These are phyloP conservation scores for Melocanna baccifera DNA, from an alignment of 176 grass and related monocot genomes.

Conservation along the genomic window DNA sequence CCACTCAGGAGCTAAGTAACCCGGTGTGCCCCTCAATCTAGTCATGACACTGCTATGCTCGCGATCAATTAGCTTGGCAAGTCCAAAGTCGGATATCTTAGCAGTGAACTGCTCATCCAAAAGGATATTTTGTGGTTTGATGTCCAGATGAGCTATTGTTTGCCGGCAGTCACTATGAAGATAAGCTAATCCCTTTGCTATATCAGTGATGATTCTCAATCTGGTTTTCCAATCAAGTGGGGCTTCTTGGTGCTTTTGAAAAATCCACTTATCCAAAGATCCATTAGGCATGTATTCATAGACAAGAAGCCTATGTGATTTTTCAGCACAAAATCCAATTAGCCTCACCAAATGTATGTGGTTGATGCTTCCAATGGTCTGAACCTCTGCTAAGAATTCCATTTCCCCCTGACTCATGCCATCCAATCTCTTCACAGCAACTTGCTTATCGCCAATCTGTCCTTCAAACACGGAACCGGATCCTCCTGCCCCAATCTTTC, in stretches of 20 bases:
- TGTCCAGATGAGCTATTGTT: constrained; percentile 58
- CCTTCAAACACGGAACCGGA: constrained; percentile 59
- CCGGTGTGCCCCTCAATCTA: constrained; percentile 48
- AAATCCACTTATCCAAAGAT: constrained; percentile 73
- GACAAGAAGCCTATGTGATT: constrained; percentile 45
- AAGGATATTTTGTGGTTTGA: constrained; percentile 69
- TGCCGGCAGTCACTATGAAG: constrained; percentile 56
- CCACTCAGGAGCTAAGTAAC: constrained; percentile 62
- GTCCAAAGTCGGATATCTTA: constrained; percentile 59
- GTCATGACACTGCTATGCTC: constrained; percentile 56
- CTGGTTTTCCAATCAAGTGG: constrained; percentile 49
- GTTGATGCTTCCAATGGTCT: constrained; percentile 56
- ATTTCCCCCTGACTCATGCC: constrained; percentile 29
- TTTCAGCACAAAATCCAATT: constrained; percentile 55
- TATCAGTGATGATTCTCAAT: constrained; percentile 31
- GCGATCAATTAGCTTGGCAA: constrained; percentile 52
- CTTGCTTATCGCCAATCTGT: constrained; percentile 29
- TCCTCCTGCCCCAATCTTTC: constrained; percentile 41
- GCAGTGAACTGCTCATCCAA: constrained; percentile 44
- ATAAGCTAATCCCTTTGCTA: constrained; percentile 47
- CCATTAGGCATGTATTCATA: constrained; percentile 60
- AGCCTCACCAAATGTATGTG: constrained; percentile 51
- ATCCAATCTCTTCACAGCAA: constrained; percentile 58
- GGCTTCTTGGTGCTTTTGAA: not conserved
- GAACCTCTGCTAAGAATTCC: constrained; percentile 56